These are phyloP conservation scores for Diutina pseudorugosa DNA, from an alignment of 1,139 yeast species.

Conservation along the genomic window DNA sequence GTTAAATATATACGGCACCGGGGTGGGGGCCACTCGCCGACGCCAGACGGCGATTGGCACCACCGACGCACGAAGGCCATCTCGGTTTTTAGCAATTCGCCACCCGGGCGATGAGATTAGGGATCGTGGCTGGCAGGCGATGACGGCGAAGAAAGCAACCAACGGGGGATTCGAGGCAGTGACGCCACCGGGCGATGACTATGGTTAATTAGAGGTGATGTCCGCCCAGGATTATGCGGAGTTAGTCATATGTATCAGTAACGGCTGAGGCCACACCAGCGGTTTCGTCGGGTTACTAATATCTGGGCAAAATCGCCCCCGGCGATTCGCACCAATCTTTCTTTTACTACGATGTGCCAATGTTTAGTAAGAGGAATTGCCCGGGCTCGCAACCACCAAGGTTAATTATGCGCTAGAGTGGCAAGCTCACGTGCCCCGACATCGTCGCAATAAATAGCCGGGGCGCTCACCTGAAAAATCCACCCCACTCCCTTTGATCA, in stretches of 20 bases:
- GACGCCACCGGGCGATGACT: no score
- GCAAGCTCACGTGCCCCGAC: background rate
- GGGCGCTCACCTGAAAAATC: background rate
- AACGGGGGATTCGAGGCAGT: no score
- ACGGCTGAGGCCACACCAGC: background rate
- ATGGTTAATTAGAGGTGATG: no score
- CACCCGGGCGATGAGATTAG: no score
- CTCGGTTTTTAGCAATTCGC: background rate
- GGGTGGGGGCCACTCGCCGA: no score
- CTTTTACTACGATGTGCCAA: background rate
- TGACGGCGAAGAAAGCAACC: no score
- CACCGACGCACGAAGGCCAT: background rate
- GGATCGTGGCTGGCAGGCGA: no score
- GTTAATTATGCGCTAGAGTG: background rate
- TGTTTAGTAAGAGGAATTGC: background rate
- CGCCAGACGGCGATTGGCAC: no score
- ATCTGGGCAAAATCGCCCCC: background rate
- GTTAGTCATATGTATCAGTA: background rate
- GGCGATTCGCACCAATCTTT: background rate
- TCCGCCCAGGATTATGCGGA: background rate
- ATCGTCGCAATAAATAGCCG: background rate
- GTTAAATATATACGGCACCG: background rate
- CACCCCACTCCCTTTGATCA: background rate
- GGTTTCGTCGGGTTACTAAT: background rate
- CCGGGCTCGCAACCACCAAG: background rate